Evolutionary conservation across 768 basidiomycete species (phyloP), one percentile per base, ranked within the genome.

Genomic region (Suillus cothurnatus): DNA sequence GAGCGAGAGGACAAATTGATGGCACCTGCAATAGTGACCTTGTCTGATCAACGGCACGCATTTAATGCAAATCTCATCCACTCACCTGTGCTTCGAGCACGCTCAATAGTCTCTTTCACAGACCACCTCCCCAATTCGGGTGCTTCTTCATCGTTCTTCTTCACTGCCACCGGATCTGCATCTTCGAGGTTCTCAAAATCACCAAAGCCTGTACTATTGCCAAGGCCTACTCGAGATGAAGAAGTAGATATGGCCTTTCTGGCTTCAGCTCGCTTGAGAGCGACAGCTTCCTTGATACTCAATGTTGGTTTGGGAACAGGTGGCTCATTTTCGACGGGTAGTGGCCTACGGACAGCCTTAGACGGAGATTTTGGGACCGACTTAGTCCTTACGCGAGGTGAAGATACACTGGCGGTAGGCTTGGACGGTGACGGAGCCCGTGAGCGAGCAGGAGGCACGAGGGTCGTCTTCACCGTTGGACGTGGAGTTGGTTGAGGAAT

Each of bases 251-350:
- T 62, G 3, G 81, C 78, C 71, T 92, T 93, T 78, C 89, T 92
- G 0, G 88, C 90, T 71, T 93, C 90, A 0, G 92, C 91, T 50
- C 92, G 82, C 67, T 86, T 91, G 53, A 92, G 78, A 2, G 92
- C 92, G 72, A 94, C 93, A 17, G 88, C 89, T 67, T 93, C 93
- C 69, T 88, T 88, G 67, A 93, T 83, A 71, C 84, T 92, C 36
- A 85, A 64, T 21, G 77, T 71, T 47, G 52, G 0, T 61, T 76
- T 81, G 19, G 79, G 68, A 21, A 83, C 64, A 41, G 69, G 73
- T 8, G 70, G 57, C 31, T 71, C 71, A 65, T 65, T 69, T 62
- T 68, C 70, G 36, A 52, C 36, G 38, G 66, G 69, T 1, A 66
- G 69, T 58, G 69, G 61, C 38, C 75, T 69, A 32, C 76, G 75